A percentile compares a stretch with the other conserved stretches of the same genome.
These are phyloP conservation scores for Chara braunii DNA, from an alignment of 139 green algal genomes.

Conservation along the genomic window DNA sequence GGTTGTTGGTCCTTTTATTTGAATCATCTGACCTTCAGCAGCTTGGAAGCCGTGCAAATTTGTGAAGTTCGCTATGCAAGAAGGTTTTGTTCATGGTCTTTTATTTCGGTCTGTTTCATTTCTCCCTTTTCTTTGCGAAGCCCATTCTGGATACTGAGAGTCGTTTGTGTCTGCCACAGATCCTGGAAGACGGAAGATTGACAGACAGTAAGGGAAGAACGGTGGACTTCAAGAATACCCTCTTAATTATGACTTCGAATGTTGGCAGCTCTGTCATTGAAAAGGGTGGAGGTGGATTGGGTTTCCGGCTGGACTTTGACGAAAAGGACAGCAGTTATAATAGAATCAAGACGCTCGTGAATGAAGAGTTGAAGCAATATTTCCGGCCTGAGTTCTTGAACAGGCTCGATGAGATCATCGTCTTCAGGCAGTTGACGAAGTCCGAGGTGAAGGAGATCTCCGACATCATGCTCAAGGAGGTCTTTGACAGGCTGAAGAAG, in stretches of 20 bases:
- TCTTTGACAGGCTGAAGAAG: constrained; percentile 87
- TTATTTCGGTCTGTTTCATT: too few species aligned
- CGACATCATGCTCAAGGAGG: constrained; percentile 94
- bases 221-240: constrained; percentile 99
- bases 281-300: constrained; percentile 65
- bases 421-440: constrained; percentile 99
- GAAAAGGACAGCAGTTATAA: constrained; percentile 69
- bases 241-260: constrained; percentile 99
- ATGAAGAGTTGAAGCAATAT: constrained; percentile 99
- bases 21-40: too few species aligned
- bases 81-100: too few species aligned
- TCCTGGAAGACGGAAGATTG: constrained; percentile 84
- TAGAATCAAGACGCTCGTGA: constrained; percentile 95
- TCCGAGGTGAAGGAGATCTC: constrained; percentile 97
- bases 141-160: too few species aligned
- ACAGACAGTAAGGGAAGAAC: constrained; percentile 79
- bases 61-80: too few species aligned
- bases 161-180: too few species aligned
- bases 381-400: constrained; percentile 98
- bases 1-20: too few species aligned
- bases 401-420: constrained; percentile 98
- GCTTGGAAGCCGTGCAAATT: too few species aligned
- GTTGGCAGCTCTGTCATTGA: constrained; percentile 94
- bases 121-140: too few species aligned
- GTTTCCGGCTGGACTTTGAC: constrained; percentile 62